Conservation (phyloP, 768 basidiomycete genomes). For the Leccinellum rugosiceps region DNA sequence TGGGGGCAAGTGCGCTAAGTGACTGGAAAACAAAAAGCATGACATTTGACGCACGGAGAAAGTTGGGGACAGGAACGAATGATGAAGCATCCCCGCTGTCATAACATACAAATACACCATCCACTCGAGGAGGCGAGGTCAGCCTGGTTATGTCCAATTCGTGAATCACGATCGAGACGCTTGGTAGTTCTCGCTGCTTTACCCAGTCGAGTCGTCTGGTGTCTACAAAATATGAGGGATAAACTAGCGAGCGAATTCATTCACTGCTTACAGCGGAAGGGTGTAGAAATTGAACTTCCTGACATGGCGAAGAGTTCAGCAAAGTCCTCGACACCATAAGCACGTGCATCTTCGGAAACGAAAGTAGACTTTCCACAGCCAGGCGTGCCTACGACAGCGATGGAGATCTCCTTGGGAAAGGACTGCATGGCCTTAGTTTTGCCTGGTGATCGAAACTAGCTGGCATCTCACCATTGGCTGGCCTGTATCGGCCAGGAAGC, state of each 20-base stretch:
- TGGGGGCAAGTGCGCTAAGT: constrained; percentile 27
- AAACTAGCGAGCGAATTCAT: background rate
- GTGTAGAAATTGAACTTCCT: constrained; percentile 33
- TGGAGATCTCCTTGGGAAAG: constrained; percentile 41
- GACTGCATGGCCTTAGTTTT: constrained; percentile 18
- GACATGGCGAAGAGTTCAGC: constrained; percentile 29
- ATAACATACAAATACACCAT: constrained; percentile 86
- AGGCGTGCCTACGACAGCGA: constrained; percentile 76
- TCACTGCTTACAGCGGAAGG: constrained; percentile 39
- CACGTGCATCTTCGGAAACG: constrained; percentile 72
- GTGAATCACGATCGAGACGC: constrained; percentile 48
- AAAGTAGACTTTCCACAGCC: constrained; percentile 85
- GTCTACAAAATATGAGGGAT: constrained; percentile 31
- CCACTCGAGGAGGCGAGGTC: constrained; percentile 53
- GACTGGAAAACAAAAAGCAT: constrained; percentile 2
- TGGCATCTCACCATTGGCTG: constrained; percentile 24
- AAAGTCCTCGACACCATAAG: constrained; percentile 51
- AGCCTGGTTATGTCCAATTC: constrained; percentile 59
- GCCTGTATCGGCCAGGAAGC: constrained; percentile 15
- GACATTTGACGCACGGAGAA: constrained; percentile 58
- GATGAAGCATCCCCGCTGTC: constrained; percentile 64
- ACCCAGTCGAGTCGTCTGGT: constrained; percentile 32
- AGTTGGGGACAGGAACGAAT: constrained; percentile 59
- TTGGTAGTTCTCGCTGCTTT: constrained; percentile 40
- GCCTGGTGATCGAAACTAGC: background rate